Base-by-base conservation (phyloP, 768 basidiomycete genomes). In the Lentinula sp. region DNA sequence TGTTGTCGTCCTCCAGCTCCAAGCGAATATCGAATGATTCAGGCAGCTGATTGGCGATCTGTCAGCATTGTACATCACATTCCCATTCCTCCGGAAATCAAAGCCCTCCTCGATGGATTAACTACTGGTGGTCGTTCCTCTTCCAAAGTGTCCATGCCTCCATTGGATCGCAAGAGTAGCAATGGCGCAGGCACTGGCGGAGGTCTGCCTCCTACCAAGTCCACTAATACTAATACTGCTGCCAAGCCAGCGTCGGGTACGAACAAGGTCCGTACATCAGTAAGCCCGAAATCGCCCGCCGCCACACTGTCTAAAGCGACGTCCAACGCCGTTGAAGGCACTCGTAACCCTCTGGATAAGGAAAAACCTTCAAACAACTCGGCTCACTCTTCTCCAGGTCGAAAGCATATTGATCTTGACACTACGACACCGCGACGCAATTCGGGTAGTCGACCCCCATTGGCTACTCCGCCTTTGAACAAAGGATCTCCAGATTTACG, bases 1-100 rank as follows among this genome's bases (percentile, higher is more conserved):
- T 94, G 91, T 77, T 94, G 91, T 78, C 85, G 90, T n/a, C 76
- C 90, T 0, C 91, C 91, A 1, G 74, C 73, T 32, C 65, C 76
- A 16, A 74, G 69, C 59, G 91, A 93, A 71, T 78, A 81, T 66
- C 78, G 80, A 64, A 70, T 80, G 64, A 86, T 93, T 60, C 83
- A 81, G 21, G 80, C 85, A 55, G 86, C 87, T 3, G 91, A 92
- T 71, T 94, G 91, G 91, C 84, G 79, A 65, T 83, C 89, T 34
- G 89, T 93, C 70, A 87, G 84, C 72, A 79, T 82, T 63, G 84
- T 92, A 10, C 88, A 93, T 68, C 81, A 82, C 62, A 77, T 92
- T 59, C 79, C 86, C 58, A 90, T 92, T 63, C 91, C 91, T 16
- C 69, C 78, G 11, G 87, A 88, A 55, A 81, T 91, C 71, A 88